Percentiles rank a stretch among this genome's conserved stretches.
Conservation (phyloP, 768 basidiomycete species). For the Candolleomyces efflorescens region DNA sequence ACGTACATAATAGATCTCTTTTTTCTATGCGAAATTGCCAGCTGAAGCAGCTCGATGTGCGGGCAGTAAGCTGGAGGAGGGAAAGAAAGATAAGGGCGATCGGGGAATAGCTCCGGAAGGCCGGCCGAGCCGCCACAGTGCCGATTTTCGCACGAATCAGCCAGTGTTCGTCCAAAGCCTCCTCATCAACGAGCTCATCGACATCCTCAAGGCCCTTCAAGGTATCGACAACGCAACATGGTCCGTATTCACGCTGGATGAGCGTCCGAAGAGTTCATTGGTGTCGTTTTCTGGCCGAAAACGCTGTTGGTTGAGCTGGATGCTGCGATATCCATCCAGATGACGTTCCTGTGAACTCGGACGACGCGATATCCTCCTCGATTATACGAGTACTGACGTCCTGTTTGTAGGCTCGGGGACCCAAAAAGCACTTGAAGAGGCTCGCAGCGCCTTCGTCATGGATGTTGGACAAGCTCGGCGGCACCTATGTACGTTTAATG, state of each 20-base stretch:
- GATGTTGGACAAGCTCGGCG: slow-evolving; percentile 99
- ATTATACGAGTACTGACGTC: slow-evolving; percentile 20
- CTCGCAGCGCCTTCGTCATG: slow-evolving; percentile 96
- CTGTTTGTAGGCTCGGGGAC: slow-evolving; percentile 79
- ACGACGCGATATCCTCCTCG: slow-evolving; percentile 8
- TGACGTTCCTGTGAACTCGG: slow-evolving; percentile 23
- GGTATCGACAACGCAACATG: slow-evolving; percentile 41
- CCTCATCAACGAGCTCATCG: slow-evolving; percentile 39
- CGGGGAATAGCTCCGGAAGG: slow-evolving; percentile 6
- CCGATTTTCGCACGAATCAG: slow-evolving; percentile 31
- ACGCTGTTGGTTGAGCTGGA: slow-evolving; percentile 31
- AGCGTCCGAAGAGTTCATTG: slow-evolving; percentile 14
- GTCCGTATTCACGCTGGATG: slow-evolving; percentile 33
- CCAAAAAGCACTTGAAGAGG: slow-evolving; percentile 99
- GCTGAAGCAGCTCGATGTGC: no score
- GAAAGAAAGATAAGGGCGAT: no score
- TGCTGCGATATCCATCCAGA: slow-evolving; percentile 30
- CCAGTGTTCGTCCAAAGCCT: slow-evolving; percentile 26
- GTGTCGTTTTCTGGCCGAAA: slow-evolving; percentile 9
- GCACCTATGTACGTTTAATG: slow-evolving; percentile 67
- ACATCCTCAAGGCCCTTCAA: slow-evolving; percentile 43
- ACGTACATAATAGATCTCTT: no score
- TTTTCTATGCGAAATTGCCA: no score
- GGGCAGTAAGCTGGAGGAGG: no score
- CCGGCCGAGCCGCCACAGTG: not conserved